Percentiles rank a stretch among this genome's conserved stretches.
Evolutionary conservation across 2,329 filamentous ascomycete genomes (phyloP).

Genomic region (Colletotrichum kahawae): DNA sequence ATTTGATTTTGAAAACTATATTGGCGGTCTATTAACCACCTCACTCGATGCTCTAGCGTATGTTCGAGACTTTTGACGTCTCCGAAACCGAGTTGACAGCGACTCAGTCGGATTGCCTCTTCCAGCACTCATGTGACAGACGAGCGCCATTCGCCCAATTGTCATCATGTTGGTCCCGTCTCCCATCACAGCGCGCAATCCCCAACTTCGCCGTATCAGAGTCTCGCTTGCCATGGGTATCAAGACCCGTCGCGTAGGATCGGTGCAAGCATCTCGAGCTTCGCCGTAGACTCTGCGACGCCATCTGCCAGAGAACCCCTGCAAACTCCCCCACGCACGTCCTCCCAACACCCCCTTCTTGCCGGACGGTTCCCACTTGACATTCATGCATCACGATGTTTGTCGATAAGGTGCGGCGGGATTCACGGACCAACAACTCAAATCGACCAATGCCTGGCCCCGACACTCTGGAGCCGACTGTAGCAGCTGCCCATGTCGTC

Average conservation of each 20-base stretch:
- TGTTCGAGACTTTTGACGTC: neutral
- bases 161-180: neutral
- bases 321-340: neutral
- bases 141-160: neutral
- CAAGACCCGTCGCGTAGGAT: neutral
- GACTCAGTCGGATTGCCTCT: neutral
- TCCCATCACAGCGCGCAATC: neutral
- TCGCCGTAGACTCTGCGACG: neutral
- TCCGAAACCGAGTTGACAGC: neutral
- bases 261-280: neutral
- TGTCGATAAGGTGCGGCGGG: neutral
- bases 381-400: neutral
- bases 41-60: neutral
- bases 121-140: neutral
- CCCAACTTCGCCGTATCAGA: neutral
- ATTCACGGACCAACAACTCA: neutral
- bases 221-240: neutral
- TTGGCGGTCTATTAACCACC: neutral
- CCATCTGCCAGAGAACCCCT: conserved; percentile 5
- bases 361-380: neutral
- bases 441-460: neutral
- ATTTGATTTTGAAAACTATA: neutral
- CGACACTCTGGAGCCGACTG: neutral
- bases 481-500: neutral
- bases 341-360: neutral